phyloP scores from a whole-genome alignment of 257 asterid species.

The Solanum okadae region DNA sequence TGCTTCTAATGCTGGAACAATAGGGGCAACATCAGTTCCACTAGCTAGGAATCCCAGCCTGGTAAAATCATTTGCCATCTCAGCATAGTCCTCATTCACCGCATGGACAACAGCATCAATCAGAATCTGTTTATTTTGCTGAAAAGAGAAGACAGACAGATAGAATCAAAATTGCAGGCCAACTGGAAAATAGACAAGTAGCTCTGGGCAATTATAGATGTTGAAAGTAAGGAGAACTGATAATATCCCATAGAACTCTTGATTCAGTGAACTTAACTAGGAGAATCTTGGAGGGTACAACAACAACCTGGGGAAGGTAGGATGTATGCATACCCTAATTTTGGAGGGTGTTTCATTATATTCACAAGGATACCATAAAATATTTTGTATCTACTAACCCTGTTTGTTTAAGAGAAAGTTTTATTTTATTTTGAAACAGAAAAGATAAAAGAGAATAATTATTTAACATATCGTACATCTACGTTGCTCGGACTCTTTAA shows the following conservation, averaged over 20 bases:
- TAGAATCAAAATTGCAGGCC: not conserved
- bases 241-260: not conserved
- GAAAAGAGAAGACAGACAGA: constrained; percentile 14
- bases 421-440: not conserved
- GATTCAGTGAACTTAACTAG: not conserved
- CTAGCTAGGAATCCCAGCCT: constrained; percentile 96
- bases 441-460: not conserved
- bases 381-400: not conserved
- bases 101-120: constrained; percentile 99
- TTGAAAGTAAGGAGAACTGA: not conserved
- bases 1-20: constrained; percentile 92
- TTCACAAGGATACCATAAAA: not conserved
- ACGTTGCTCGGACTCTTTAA: no score
- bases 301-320: not conserved
- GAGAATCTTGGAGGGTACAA: not conserved
- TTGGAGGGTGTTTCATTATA: not conserved
- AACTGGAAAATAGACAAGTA: not conserved
- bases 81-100: constrained; percentile 95
- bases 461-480: not conserved
- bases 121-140: constrained; percentile 96
- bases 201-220: not conserved
- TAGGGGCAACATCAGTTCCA: constrained; percentile 95
- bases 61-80: constrained; percentile 99
- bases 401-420: not conserved
- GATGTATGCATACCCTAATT: not conserved